These are phyloP conservation scores for Hypoxylon sp. DNA, from an alignment of 2,329 filamentous ascomycete species.

Conservation along the genomic window DNA sequence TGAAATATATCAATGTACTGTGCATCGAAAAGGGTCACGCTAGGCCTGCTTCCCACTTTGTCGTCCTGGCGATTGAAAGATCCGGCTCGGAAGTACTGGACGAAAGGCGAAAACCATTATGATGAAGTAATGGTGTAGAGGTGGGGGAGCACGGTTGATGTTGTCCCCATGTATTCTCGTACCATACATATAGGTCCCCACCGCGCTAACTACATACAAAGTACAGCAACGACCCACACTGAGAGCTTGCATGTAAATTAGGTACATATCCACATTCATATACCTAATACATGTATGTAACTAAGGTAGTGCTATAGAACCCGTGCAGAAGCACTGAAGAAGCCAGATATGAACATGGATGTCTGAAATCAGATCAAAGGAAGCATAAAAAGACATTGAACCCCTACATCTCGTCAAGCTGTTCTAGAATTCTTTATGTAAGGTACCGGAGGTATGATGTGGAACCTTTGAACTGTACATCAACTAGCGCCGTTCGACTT, in stretches of 20 bases:
- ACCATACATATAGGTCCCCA: background rate
- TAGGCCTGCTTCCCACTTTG: conserved; percentile 22
- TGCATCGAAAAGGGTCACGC: conserved; percentile 5
- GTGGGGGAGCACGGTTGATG: conserved; percentile 16
- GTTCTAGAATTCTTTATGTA: background rate
- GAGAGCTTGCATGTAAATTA: background rate
- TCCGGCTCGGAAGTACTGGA: conserved; percentile 26
- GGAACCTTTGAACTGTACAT: background rate
- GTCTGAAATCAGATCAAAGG: background rate
- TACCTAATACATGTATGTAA: too few species aligned
- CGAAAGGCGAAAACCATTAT: conserved; percentile 21
- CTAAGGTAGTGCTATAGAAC: too few species aligned
- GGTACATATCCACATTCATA: background rate
- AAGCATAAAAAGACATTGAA: background rate
- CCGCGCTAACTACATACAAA: background rate
- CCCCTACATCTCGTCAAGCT: background rate
- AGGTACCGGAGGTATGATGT: background rate
- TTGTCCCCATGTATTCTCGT: background rate
- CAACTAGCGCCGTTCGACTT: background rate
- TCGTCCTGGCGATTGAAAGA: conserved; percentile 16
- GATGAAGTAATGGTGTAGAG: conserved; percentile 38
- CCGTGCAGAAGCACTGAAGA: background rate
- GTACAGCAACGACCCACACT: background rate
- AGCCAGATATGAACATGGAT: background rate
- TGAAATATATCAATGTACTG: conserved; percentile 18